These are phyloP conservation scores for Glaciozyma martinii DNA, from an alignment of 768 basidiomycete species.

Conservation along the genomic window DNA sequence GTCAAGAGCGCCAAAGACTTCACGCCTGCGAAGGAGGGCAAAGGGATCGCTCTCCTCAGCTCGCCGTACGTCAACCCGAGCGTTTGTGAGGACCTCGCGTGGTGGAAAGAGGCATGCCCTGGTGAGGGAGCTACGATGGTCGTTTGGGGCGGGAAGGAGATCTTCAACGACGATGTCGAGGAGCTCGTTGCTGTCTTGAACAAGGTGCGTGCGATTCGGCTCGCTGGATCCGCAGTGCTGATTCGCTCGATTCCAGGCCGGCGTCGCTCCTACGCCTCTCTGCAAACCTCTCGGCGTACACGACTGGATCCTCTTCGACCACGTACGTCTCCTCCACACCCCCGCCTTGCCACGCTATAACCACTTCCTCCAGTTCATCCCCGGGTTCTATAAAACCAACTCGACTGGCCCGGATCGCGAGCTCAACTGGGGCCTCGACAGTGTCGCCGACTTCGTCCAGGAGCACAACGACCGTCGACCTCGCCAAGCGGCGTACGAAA, in stretches of 20 bases:
- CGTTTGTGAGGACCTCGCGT: constrained; percentile 7
- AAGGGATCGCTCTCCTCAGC: constrained; percentile 12
- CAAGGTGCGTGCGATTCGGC: neutral
- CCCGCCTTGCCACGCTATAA: neutral
- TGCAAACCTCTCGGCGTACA: constrained; percentile 9
- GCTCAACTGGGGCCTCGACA: neutral
- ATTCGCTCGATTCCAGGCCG: neutral
- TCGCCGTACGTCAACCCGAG: constrained; percentile 25
- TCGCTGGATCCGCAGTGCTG: too few relatives aligned
- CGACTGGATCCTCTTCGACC: constrained; percentile 10
- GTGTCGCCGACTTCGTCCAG: neutral
- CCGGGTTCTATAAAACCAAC: neutral
- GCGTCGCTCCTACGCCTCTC: neutral
- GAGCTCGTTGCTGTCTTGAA: constrained; percentile 1
- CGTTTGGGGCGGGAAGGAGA: constrained; percentile 26
- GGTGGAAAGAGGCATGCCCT: constrained; percentile 21
- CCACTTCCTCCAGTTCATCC: neutral
- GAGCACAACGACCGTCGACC: neutral
- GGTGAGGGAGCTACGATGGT: constrained; percentile 12
- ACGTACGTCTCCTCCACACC: neutral
- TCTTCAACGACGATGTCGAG: constrained; percentile 19
- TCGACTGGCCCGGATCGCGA: neutral
- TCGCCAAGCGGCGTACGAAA: too few relatives aligned
- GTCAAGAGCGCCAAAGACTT: neutral
- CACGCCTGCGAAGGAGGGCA: constrained; percentile 1